Conservation (phyloP, 1,284 basidiomycete genomes). For the Malassezia obtusa region DNA sequence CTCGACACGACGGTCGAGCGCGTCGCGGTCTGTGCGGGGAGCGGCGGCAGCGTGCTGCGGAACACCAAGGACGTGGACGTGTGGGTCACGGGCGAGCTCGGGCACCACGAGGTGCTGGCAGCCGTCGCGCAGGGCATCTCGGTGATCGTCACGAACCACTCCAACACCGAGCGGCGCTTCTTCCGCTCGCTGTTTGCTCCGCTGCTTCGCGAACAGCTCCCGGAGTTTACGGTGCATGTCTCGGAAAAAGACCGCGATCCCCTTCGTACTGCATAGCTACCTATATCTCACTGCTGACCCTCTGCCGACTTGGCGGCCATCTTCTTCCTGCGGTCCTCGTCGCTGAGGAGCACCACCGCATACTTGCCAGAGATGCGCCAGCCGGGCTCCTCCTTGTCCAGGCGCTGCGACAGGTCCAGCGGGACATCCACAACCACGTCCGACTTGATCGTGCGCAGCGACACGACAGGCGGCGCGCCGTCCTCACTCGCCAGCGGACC, state of each 20-base stretch:
- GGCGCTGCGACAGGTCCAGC: conserved; percentile 57
- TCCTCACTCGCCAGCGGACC: conserved; percentile 81
- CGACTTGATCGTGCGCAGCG: conserved; percentile 45
- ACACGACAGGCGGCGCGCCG: conserved; percentile 69
- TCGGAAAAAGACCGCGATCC: conserved; percentile 14
- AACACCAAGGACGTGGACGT: conserved; percentile 28
- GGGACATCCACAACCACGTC: conserved; percentile 69
- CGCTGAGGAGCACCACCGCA: conserved; percentile 49
- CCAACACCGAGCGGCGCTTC: conserved; percentile 36
- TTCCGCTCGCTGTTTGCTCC: conserved; percentile 10
- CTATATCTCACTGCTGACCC: too few relatives aligned
- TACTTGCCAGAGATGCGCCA: conserved; percentile 76
- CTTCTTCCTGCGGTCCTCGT: conserved; percentile 4
- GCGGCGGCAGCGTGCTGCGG: conserved; percentile 32
- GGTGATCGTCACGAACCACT: conserved; percentile 41
- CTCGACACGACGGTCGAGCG: conserved; percentile 20
- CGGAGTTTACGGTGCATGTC: background rate
- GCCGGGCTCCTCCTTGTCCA: conserved; percentile 61
- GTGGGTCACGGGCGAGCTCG: conserved; percentile 41
- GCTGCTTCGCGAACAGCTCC: background rate
- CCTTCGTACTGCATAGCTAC: background rate
- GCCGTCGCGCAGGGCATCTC: conserved; percentile 34
- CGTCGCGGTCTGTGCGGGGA: conserved; percentile 42
- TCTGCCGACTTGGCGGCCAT: background rate
- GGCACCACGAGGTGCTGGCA: conserved; percentile 42